phyloP scores from a whole-genome alignment of 306 rosid genomes.

The Alnus glutinosa region DNA sequence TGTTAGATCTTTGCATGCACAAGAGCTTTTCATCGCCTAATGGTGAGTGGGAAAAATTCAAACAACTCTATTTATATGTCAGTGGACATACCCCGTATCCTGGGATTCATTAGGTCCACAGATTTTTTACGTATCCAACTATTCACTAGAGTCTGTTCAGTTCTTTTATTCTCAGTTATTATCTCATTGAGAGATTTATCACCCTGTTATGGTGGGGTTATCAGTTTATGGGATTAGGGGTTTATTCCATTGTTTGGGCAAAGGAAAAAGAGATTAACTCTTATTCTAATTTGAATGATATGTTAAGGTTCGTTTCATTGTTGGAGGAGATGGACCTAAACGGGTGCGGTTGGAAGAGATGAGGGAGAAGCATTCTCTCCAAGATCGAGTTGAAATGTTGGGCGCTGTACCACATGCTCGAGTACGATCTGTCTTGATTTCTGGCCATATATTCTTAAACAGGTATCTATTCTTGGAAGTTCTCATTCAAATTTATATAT shows the following conservation, averaged over 20 bases:
- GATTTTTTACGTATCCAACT: neutral
- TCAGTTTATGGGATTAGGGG: neutral
- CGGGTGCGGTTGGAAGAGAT: constrained; percentile 94
- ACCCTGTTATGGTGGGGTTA: neutral
- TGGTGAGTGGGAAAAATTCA: neutral
- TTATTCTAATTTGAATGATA: constrained; percentile 19
- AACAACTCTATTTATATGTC: neutral
- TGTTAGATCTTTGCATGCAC: neutral
- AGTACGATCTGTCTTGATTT: constrained; percentile 70
- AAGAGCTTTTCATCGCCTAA: neutral
- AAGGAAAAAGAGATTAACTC: neutral
- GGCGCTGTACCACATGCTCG: constrained; percentile 85
- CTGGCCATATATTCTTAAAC: constrained; percentile 92
- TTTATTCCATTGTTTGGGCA: neutral
- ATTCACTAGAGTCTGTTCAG: neutral
- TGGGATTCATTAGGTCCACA: neutral
- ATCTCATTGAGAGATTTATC: neutral
- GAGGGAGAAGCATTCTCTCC: constrained; percentile 92
- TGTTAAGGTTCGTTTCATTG: constrained; percentile 76
- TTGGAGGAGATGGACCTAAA: constrained; percentile 95
- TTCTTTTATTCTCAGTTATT: neutral
- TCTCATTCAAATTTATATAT: neutral
- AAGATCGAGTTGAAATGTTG: constrained; percentile 95
- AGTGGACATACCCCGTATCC: neutral
- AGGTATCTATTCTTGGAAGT: constrained; percentile 42